Percentiles rank a stretch among this genome's conserved stretches.
Evolutionary conservation across 2,329 filamentous ascomycete species (phyloP).

Genomic region (Ceratocystis lukuohia): DNA sequence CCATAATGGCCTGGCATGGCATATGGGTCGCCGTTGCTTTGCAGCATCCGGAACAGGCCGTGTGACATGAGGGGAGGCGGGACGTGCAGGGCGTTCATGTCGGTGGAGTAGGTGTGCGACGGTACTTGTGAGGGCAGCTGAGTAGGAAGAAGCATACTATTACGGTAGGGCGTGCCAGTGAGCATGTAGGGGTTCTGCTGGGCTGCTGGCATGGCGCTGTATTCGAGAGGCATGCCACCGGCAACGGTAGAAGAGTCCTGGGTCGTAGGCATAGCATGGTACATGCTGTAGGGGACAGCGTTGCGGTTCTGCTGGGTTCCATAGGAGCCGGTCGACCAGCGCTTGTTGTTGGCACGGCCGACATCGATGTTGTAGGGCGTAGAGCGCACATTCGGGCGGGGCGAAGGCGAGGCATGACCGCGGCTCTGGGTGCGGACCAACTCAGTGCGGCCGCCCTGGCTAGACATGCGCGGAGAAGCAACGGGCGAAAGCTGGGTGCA

Average conservation of each 20-base stretch:
- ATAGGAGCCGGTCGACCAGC: slow-evolving; percentile 68
- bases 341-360: slow-evolving; percentile 43
- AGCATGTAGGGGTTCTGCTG: slow-evolving; percentile 44
- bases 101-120: slow-evolving; percentile 32
- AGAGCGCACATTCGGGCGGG: slow-evolving; percentile 52
- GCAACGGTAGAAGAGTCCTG: slow-evolving; percentile 39
- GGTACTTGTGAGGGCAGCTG: slow-evolving; percentile 30
- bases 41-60: slow-evolving; percentile 58
- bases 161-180: slow-evolving; percentile 40
- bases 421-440: slow-evolving; percentile 52
- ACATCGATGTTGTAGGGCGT: slow-evolving; percentile 59
- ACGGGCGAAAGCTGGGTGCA: slow-evolving; percentile 56
- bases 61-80: slow-evolving; percentile 55
- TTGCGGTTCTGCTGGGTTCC: slow-evolving; percentile 43
- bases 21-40: slow-evolving; percentile 60
- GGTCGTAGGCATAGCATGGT: slow-evolving; percentile 44
- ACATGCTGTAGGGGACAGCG: slow-evolving; percentile 44
- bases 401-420: slow-evolving; percentile 57
- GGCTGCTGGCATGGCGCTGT: slow-evolving; percentile 41
- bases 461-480: slow-evolving; percentile 53
- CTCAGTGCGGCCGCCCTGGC: slow-evolving; percentile 43
- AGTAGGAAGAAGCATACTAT: slow-evolving; percentile 44
- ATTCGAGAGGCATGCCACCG: slow-evolving; percentile 38
- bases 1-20: slow-evolving; percentile 55
- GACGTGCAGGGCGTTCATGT: slow-evolving; percentile 32